These are phyloP conservation scores for Populus nigra DNA, from an alignment of 345 rosid species.

Conservation along the genomic window DNA sequence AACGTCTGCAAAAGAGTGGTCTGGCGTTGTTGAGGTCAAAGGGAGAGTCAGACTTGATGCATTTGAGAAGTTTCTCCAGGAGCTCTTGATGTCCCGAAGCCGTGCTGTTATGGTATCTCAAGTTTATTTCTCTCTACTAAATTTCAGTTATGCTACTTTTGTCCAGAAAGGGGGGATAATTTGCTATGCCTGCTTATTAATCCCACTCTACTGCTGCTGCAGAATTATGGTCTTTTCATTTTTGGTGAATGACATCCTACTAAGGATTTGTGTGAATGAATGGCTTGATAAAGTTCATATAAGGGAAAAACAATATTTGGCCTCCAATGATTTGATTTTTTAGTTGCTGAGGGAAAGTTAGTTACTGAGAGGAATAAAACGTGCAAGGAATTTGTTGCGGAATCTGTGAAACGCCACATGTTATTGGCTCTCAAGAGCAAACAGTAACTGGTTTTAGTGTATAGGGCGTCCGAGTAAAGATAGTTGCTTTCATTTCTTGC, in stretches of 20 bases:
- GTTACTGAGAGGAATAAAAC: not conserved
- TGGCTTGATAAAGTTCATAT: constrained; percentile 11
- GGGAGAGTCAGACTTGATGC: constrained; percentile 94
- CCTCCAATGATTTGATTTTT: not conserved
- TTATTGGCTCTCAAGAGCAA: not conserved
- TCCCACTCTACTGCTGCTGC: constrained; percentile 9
- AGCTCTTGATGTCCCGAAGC: constrained; percentile 86
- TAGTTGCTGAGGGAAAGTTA: not conserved
- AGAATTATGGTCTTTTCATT: constrained; percentile 9
- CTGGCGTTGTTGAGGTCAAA: constrained; percentile 65
- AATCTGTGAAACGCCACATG: not conserved
- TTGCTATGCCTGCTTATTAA: constrained; percentile 9
- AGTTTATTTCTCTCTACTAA: constrained; percentile 43
- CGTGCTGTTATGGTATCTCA: constrained; percentile 90
- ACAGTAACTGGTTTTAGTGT: not conserved
- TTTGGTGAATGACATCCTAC: constrained; percentile 2
- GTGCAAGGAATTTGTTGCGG: not conserved
- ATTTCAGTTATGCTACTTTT: constrained; percentile 27
- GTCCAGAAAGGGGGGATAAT: constrained; percentile 9
- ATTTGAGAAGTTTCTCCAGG: constrained; percentile 89
- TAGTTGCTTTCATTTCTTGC: not conserved
- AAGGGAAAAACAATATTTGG: not conserved
- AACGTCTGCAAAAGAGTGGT: constrained; percentile 62
- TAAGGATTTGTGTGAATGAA: constrained; percentile 8
- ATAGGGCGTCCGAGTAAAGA: not conserved